Conservation (phyloP, 176 grass and related monocot genomes). For the Phyllostachys edulis region DNA sequence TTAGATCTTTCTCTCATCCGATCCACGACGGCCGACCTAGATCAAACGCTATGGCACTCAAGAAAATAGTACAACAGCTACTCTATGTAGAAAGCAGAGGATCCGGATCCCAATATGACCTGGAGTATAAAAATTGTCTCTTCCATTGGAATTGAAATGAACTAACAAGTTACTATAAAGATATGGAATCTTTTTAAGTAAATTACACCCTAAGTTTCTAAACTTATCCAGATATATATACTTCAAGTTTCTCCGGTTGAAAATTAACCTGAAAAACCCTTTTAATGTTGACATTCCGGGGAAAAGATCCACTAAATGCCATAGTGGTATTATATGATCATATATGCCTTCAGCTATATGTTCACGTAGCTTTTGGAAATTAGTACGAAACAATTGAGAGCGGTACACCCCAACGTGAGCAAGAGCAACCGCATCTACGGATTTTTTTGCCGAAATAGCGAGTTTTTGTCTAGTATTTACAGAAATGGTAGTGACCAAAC, state of each 20-base stretch:
- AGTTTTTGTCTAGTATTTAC: too few species aligned
- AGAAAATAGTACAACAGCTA: too few species aligned
- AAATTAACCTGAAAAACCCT: background rate
- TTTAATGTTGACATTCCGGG: background rate
- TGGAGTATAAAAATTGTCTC: background rate
- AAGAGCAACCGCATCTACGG: background rate
- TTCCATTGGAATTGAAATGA: background rate
- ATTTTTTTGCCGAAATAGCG: too few species aligned
- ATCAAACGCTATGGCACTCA: too few species aligned
- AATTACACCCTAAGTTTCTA: too few species aligned
- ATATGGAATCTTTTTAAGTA: background rate
- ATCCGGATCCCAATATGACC: too few species aligned
- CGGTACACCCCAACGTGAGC: background rate
- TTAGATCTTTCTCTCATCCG: too few species aligned
- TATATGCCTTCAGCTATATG: background rate
- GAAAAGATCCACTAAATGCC: background rate
- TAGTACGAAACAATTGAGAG: constrained; percentile 10
- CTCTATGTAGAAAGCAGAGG: too few species aligned
- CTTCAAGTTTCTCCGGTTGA: background rate
- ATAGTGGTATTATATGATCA: background rate
- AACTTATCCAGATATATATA: background rate
- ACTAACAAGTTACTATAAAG: background rate
- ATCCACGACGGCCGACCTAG: too few species aligned
- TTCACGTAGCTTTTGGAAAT: background rate
- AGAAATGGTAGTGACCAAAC: too few species aligned